Evolutionary conservation across 2,329 filamentous ascomycete species (phyloP), one percentile per base, ranked within the genome.

Genomic region (Fusarium tjaetaba): DNA sequence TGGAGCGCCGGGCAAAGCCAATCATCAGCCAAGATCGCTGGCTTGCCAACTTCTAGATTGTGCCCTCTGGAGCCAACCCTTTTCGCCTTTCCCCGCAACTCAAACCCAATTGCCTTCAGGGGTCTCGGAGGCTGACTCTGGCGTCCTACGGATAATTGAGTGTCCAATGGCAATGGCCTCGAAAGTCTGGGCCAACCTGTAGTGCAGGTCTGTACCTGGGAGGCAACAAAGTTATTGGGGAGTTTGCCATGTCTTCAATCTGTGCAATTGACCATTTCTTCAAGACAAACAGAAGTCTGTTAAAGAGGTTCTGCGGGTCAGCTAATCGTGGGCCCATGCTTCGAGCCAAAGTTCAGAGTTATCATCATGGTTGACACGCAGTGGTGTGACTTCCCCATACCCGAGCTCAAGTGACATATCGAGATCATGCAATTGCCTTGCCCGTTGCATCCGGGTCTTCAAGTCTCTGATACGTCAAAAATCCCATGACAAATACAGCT

Each of bases 81-180:
- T 34, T 53, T 65, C 52, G 66, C 45, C 52, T 43, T 46, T 66
- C 57, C 53, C 63, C 61, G 46, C 53, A 67, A 72, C 36, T 42
- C 28, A 74, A 76, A 76, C 61, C 63, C 53, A 68, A 58, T 65
- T 61, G 74, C 76, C 76, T 41, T 32, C 56, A 66, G 59, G 72
- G 71, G 71, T 74, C 48, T 64, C 28, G 38, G 48, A 59, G 68
- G 63, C 64, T 74, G 59, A 34, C 49, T 51, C 52, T 45, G 53
- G 46, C 39, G 41, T n/a, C 38, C 59, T 15, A 46, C 24, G 26
- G 24, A 28, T 14, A 36, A 34, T 48, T 59, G 58, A 60, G 56
- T 20, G 43, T 51, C 22, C 39, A 32, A 30, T 36, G 42, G n/a
- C 39, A 30, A 26, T 36, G 42, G 22, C 39, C 45, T 18, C 8